Evolutionary conservation across 2,329 filamentous ascomycete species (phyloP).

Genomic region (Ophiostoma ips): DNA sequence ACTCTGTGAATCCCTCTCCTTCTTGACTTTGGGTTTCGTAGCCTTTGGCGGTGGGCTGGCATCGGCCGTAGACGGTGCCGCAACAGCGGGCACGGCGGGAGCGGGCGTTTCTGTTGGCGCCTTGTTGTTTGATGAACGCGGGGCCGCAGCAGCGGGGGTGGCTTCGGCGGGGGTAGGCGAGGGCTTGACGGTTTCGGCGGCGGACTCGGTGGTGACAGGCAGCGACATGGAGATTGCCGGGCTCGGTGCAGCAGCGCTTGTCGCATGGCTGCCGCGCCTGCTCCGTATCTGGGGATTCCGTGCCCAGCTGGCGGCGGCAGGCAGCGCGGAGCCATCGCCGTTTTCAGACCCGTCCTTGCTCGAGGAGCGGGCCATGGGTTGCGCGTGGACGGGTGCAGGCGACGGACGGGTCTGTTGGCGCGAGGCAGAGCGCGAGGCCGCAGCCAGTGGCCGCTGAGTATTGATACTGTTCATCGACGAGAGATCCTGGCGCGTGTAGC

Average conservation of each 20-base stretch:
- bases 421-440: slow-evolving; percentile 37
- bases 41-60: not conserved
- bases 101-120: not conserved
- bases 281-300: slow-evolving; percentile 50
- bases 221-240: slow-evolving; percentile 54
- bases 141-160: slow-evolving; percentile 13
- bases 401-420: slow-evolving; percentile 34
- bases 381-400: slow-evolving; percentile 21
- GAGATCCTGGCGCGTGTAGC: slow-evolving; percentile 84
- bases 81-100: not conserved
- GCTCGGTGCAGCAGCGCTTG: slow-evolving; percentile 68
- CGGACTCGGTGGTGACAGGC: slow-evolving; percentile 37
- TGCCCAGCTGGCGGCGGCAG: slow-evolving; percentile 90
- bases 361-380: slow-evolving; percentile 60
- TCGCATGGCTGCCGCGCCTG: slow-evolving; percentile 64
- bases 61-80: not conserved
- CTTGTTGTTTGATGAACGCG: not conserved
- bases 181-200: slow-evolving; percentile 29
- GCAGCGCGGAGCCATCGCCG: slow-evolving; percentile 79
- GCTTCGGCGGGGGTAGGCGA: slow-evolving; percentile 20
- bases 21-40: slow-evolving; percentile 2
- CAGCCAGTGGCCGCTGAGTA: slow-evolving; percentile 54
- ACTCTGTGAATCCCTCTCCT: slow-evolving; percentile 10
- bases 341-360: slow-evolving; percentile 64
- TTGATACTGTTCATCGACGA: slow-evolving; percentile 88